Percentiles rank a stretch among this genome's conserved stretches.
These are phyloP conservation scores for Boletus sensibilis DNA, from an alignment of 768 basidiomycete genomes.

Conservation along the genomic window DNA sequence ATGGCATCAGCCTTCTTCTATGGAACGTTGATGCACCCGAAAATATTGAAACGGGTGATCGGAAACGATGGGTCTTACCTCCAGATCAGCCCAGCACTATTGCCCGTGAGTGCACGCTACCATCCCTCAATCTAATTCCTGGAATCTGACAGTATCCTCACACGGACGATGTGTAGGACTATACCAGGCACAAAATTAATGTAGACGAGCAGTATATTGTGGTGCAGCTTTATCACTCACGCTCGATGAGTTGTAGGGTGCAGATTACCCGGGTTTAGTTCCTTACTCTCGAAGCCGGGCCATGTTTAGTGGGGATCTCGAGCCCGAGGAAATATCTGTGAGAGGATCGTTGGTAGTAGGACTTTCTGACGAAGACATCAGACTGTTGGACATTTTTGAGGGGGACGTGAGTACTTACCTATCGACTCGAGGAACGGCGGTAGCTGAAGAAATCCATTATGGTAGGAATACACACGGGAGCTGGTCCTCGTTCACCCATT, in stretches of 20 bases:
- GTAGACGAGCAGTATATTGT: slow-evolving; percentile 32
- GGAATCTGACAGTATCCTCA: neutral
- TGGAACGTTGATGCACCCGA: slow-evolving; percentile 88
- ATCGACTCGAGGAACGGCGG: neutral
- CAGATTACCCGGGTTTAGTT: slow-evolving; percentile 84
- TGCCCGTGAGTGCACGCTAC: slow-evolving; percentile 51
- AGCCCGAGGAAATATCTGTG: slow-evolving; percentile 63
- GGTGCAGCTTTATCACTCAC: neutral
- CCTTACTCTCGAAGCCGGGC: slow-evolving; percentile 49
- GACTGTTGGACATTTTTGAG: slow-evolving; percentile 78
- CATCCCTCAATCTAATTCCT: neutral
- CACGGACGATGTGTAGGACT: slow-evolving; percentile 45
- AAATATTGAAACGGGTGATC: slow-evolving; percentile 76
- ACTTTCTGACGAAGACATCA: slow-evolving; percentile 60
- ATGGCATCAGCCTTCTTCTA: slow-evolving; percentile 74
- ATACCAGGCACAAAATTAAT: slow-evolving; percentile 79
- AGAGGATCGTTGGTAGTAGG: slow-evolving; percentile 79
- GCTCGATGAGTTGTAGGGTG: slow-evolving; percentile 38
- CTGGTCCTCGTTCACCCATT: slow-evolving; percentile 58
- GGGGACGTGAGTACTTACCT: slow-evolving; percentile 53
- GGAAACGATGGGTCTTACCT: slow-evolving; percentile 63
- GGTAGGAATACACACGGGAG: slow-evolving; percentile 70
- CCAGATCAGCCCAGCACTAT: slow-evolving; percentile 67
- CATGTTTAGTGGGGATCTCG: slow-evolving; percentile 52
- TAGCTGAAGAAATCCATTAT: neutral